Evolutionary conservation across 208 protist species (phyloP), one percentile per base, ranked within the genome.

Genomic region (Jaenimonas drosophilae): DNA sequence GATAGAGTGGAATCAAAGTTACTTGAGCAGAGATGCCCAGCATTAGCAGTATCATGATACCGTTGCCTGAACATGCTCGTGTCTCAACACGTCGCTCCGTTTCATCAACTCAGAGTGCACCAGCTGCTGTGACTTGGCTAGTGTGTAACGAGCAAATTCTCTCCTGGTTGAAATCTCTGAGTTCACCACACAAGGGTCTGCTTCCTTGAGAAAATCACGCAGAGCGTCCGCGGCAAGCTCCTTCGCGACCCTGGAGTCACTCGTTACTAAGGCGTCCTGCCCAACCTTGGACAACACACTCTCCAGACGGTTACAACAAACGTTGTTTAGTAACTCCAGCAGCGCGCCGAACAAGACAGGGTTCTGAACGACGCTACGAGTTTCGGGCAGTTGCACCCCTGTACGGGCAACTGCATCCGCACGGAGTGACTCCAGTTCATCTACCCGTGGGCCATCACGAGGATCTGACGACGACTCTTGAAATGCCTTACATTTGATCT

Each of bases 401-500:
- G 70, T 54, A 9, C 52, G 37, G 37, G 32, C 47, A 42, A 88
- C 76, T 3, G 76, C 64, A 29, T 68, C 29, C 19, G 59, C 62
- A 6, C 83, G 62, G 9, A 81, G 67, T 25, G 29, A 56, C 41
- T 80, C 63, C 76, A 91, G 70, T 43, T 60, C 73, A 51, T 88
- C 78, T 32, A 83, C 61, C 30, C 78, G 77, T 23, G 75, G 82
- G 23, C 78, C 77, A 33, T 82, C 65, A 19, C 48, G 47, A n/a
- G 66, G 55, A 38, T 91, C 82, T 24, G 69, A 86, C 2, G 77
- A 84, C 16, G 87, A 86, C 31, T 92, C 78, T 44, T 88, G 79
- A 34, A 92, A 92, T 7, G 84, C 84, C 7, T 73, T 86, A 27
- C 54, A 85, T 53, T 92, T 92, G 47, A 92, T 79, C 63, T 92